A percentile compares a stretch with the other conserved stretches of the same genome.
phyloP scores from a whole-genome alignment of 2,329 filamentous ascomycete species.

The Capronia coronata region DNA sequence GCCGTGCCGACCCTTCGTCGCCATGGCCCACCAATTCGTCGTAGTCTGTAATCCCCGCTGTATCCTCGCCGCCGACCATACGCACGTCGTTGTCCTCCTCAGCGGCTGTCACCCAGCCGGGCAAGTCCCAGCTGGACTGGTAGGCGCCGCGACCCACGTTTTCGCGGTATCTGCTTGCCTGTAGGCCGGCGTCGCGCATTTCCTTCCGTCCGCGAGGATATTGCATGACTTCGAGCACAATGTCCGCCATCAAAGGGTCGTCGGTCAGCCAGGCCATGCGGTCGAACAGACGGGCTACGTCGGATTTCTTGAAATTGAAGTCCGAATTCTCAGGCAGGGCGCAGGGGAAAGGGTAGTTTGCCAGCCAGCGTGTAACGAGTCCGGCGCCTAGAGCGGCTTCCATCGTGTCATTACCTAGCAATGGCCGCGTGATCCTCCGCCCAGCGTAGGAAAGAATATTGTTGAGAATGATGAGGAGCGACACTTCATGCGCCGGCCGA shows the following conservation, averaged over 20 bases:
- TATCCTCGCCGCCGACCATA: slow-evolving; percentile 50
- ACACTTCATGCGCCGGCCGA: slow-evolving; percentile 39
- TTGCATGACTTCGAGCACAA: slow-evolving; percentile 36
- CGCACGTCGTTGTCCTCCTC: slow-evolving; percentile 44
- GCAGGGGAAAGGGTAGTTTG: slow-evolving; percentile 63
- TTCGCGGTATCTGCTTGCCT: slow-evolving; percentile 38
- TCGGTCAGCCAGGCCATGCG: slow-evolving; percentile 37
- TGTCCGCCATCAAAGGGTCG: slow-evolving; percentile 40
- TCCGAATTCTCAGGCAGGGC: slow-evolving; percentile 34
- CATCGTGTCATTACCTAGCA: slow-evolving; percentile 26
- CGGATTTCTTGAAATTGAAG: slow-evolving; percentile 42
- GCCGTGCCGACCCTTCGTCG: slow-evolving; percentile 1
- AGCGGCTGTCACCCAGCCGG: slow-evolving; percentile 21
- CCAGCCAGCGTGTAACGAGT: slow-evolving; percentile 68
- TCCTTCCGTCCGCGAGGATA: slow-evolving; percentile 32
- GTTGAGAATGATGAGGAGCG: slow-evolving; percentile 51
- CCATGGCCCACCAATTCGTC: neutral
- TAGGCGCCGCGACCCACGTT: slow-evolving; percentile 7
- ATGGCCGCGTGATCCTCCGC: neutral
- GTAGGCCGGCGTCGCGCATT: slow-evolving; percentile 38
- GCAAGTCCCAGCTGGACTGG: neutral
- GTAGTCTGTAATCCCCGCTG: slow-evolving; percentile 35
- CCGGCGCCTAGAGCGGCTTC: slow-evolving; percentile 53
- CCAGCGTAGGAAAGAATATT: slow-evolving; percentile 53
- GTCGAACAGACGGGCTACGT: slow-evolving; percentile 37